These are phyloP conservation scores for Lentithecium fluviatile DNA, from an alignment of 495 filamentous ascomycete genomes.

Conservation along the genomic window DNA sequence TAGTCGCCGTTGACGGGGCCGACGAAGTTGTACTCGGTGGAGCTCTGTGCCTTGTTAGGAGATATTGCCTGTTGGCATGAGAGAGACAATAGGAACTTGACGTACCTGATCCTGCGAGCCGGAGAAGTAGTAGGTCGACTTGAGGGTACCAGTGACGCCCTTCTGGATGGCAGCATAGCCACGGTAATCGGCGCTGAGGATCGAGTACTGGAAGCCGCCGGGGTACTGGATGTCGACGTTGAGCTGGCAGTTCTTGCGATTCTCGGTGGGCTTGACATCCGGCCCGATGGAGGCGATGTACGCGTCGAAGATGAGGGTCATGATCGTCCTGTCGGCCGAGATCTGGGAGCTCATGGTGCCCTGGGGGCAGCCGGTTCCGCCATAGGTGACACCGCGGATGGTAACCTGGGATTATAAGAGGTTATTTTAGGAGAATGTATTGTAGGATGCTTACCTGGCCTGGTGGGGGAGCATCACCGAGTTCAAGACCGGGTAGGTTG, in stretches of 20 bases:
- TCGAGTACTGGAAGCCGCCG: conserved; percentile 52
- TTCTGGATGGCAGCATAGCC: conserved; percentile 48
- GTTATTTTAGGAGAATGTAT: not conserved
- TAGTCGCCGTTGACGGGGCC: conserved; percentile 38
- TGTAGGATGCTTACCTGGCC: conserved; percentile 5
- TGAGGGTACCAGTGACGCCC: conserved; percentile 49
- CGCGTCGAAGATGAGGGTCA: conserved; percentile 49
- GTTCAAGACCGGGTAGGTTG: not conserved
- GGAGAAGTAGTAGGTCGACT: conserved; percentile 55
- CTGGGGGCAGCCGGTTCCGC: conserved; percentile 58
- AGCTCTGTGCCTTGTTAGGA: conserved; percentile 16
- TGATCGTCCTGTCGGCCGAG: conserved; percentile 52
- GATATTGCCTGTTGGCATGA: not conserved
- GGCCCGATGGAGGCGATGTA: conserved; percentile 51
- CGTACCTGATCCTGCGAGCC: conserved; percentile 42
- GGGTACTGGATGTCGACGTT: conserved; percentile 53
- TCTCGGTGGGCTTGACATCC: conserved; percentile 42
- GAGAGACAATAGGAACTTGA: not conserved
- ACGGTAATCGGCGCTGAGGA: conserved; percentile 54
- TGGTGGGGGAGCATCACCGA: conserved; percentile 24
- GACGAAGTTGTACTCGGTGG: conserved; percentile 34
- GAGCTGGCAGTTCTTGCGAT: conserved; percentile 54
- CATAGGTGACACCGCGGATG: conserved; percentile 49
- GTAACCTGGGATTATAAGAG: conserved; percentile 17
- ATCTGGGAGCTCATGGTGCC: conserved; percentile 51